These are phyloP conservation scores for Rhizophagus prolifer DNA, from an alignment of 192 early-diverging fungal genomes.

Conservation along the genomic window DNA sequence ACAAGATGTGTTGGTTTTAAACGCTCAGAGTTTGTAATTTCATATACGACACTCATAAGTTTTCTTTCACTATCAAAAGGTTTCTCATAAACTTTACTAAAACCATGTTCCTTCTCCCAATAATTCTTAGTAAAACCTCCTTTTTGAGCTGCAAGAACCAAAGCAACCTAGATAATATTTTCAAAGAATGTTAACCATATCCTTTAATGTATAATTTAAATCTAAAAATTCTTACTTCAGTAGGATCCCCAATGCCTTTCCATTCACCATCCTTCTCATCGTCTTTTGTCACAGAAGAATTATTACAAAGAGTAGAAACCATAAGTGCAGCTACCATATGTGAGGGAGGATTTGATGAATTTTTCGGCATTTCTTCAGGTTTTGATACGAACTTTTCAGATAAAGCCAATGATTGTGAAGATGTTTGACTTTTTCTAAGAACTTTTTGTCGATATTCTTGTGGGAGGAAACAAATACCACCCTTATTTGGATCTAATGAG, in stretches of 20 bases:
- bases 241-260: slow-evolving; percentile 86
- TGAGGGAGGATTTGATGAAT: slow-evolving; percentile 42
- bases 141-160: slow-evolving; percentile 85
- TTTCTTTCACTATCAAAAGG: slow-evolving; percentile 95
- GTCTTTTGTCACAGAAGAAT: slow-evolving; percentile 68
- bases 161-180: slow-evolving; percentile 46
- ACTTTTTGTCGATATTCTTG: not conserved
- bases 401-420: not conserved
- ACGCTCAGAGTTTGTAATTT: slow-evolving; percentile 32
- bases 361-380: slow-evolving; percentile 46
- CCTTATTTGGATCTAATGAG: slow-evolving; percentile 49
- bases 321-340: slow-evolving; percentile 66
- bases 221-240: slow-evolving; percentile 67
- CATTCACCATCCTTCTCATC: slow-evolving; percentile 52
- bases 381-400: slow-evolving; percentile 1
- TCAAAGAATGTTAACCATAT: not conserved
- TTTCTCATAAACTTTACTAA: slow-evolving; percentile 74
- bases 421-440: not conserved
- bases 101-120: slow-evolving; percentile 56
- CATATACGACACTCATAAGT: slow-evolving; percentile 87
- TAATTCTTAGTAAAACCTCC: slow-evolving; percentile 67
- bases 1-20: slow-evolving; percentile 50
- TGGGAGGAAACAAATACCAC: slow-evolving; percentile 37
- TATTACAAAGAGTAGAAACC: slow-evolving; percentile 84
- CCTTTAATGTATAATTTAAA: not conserved